Percentiles rank a stretch among this genome's conserved stretches.
Conservation (phyloP, 257 asterid species). For the Plectranthus barbatus region DNA sequence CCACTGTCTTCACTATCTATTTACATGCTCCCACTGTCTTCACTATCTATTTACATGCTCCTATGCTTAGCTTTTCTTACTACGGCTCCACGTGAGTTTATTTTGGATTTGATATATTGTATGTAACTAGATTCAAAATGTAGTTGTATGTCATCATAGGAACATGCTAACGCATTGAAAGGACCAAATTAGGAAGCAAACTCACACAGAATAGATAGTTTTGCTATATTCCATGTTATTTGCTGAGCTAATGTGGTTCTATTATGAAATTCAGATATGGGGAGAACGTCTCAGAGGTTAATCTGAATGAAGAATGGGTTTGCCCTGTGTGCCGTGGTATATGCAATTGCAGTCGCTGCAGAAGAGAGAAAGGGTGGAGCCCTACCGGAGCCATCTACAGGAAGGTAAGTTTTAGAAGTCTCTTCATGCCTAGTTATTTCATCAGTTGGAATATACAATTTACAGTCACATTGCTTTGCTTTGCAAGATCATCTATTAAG, state of each 20-base stretch:
- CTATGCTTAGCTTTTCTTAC: neutral
- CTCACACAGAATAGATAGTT: neutral
- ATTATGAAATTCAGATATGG: constrained; percentile 41
- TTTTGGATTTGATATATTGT: neutral
- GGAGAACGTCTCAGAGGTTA: constrained; percentile 57
- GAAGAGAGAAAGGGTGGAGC: constrained; percentile 51
- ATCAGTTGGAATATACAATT: neutral
- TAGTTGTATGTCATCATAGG: neutral
- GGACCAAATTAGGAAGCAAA: no score
- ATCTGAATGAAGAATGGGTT: constrained; percentile 44
- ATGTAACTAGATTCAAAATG: neutral
- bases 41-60: neutral
- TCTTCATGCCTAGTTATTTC: neutral
- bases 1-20: neutral
- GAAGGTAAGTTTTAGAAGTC: constrained; percentile 25
- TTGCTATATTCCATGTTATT: neutral
- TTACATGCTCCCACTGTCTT: neutral
- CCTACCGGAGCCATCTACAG: constrained; percentile 51
- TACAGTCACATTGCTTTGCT: neutral
- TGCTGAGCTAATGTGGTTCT: neutral
- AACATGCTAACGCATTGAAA: no score
- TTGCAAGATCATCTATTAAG: constrained; percentile 1
- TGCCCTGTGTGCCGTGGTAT: constrained; percentile 75
- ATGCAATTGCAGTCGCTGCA: constrained; percentile 73
- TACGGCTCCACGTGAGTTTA: neutral